A percentile compares a stretch with the other conserved stretches of the same genome.
Evolutionary conservation across 2,329 filamentous ascomycete species (phyloP).

Genomic region (Rutstroemia sp.): DNA sequence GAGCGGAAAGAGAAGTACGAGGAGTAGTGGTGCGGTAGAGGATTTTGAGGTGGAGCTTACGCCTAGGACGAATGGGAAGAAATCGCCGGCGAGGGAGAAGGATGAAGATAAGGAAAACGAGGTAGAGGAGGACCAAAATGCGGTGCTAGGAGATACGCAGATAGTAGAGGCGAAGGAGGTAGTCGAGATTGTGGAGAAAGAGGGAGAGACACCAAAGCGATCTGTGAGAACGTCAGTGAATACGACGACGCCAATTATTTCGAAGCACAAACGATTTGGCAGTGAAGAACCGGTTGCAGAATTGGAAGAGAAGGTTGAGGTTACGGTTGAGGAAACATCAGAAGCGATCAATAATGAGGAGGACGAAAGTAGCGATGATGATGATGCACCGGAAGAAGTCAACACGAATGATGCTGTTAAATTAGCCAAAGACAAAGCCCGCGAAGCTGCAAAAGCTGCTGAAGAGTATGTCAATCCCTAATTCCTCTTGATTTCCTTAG

Average conservation of each 20-base stretch:
- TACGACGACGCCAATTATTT: not conserved
- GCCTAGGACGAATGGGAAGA: conserved; percentile 22
- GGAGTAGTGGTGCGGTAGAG: not conserved
- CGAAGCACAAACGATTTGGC: conserved; percentile 21
- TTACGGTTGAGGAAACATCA: not conserved
- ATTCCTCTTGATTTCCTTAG: conserved; percentile 5
- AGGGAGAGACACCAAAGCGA: not conserved
- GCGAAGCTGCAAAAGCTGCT: conserved; percentile 23
- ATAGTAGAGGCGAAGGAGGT: not conserved
- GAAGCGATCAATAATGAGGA: not conserved
- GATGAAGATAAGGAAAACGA: conserved; percentile 11
- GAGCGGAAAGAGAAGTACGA: conserved; percentile 18
- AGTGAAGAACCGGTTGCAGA: conserved; percentile 19
- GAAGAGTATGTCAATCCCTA: conserved; percentile 19
- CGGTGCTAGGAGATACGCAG: not conserved
- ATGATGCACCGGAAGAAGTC: conserved; percentile 28
- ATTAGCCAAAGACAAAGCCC: conserved; percentile 15
- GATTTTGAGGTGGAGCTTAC: conserved; percentile 7
- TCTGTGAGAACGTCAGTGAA: not conserved
- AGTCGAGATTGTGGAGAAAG: not conserved
- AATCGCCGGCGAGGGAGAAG: conserved; percentile 19
- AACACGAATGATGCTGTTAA: conserved; percentile 21
- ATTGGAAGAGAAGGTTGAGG: not conserved
- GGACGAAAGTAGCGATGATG: conserved; percentile 21
- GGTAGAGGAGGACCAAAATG: conserved; percentile 19